Percentiles rank a stretch among this genome's conserved stretches.
Evolutionary conservation across 2,329 filamentous ascomycete genomes (phyloP).

Genomic region (Meredithiella fracta): DNA sequence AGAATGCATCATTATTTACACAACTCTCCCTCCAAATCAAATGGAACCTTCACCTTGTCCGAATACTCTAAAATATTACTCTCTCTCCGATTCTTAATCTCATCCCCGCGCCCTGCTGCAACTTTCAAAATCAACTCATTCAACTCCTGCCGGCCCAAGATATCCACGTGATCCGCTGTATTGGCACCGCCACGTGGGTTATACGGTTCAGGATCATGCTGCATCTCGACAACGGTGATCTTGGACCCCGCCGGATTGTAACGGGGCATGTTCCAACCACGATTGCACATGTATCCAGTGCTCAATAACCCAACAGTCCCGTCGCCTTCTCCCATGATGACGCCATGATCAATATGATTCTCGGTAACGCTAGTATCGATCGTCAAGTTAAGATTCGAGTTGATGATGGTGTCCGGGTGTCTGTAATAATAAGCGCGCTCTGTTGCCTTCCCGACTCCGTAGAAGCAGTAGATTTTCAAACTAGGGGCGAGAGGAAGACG

Average conservation of each 20-base stretch:
- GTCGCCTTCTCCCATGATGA: conserved; percentile 91
- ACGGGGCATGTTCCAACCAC: conserved; percentile 81
- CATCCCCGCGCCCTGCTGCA: conserved; percentile 67
- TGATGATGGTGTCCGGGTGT: conserved; percentile 42
- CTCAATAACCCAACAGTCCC: conserved; percentile 90
- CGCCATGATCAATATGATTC: conserved; percentile 60
- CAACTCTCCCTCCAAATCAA: conserved; percentile 31
- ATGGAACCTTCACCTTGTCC: conserved; percentile 65
- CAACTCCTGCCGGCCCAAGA: conserved; percentile 69
- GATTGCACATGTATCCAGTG: conserved; percentile 90
- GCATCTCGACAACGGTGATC: conserved; percentile 86
- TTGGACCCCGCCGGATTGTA: conserved; percentile 78
- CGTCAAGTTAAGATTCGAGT: conserved; percentile 56
- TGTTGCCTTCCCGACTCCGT: conserved; percentile 84
- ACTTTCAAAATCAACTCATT: conserved; percentile 83
- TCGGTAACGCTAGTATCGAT: conserved; percentile 50
- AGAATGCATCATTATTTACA: background rate
- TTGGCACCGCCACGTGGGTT: conserved; percentile 58
- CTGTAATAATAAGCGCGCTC: conserved; percentile 89
- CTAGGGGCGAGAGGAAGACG: conserved; percentile 72
- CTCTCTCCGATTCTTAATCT: conserved; percentile 59
- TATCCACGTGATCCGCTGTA: conserved; percentile 87
- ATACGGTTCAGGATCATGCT: conserved; percentile 85
- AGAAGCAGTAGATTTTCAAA: conserved; percentile 94
- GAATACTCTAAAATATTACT: conserved; percentile 75